Percentiles rank a stretch among this genome's conserved stretches.
Evolutionary conservation across 2,329 filamentous ascomycete genomes (phyloP).

Genomic region (Aschersonia sp.): DNA sequence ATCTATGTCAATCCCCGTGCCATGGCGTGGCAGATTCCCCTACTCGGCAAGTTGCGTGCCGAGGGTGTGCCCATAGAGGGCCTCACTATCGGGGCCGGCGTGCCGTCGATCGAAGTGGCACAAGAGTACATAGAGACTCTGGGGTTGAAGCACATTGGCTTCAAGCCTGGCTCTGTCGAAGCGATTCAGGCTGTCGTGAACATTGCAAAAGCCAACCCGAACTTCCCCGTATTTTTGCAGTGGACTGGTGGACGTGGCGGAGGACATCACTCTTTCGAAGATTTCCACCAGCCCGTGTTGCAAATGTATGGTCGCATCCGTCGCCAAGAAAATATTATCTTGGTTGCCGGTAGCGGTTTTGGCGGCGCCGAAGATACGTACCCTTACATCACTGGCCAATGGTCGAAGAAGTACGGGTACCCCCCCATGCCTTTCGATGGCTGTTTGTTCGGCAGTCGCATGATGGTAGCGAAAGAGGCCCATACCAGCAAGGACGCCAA

Average conservation of each 20-base stretch:
- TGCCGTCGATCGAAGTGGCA: conserved; percentile 84
- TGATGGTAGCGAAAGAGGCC: conserved; percentile 91
- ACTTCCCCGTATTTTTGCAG: conserved; percentile 83
- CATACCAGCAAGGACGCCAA: conserved; percentile 79
- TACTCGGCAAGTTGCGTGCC: conserved; percentile 64
- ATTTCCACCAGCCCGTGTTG: conserved; percentile 85
- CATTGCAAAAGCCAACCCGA: conserved; percentile 85
- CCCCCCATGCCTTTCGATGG: conserved; percentile 92
- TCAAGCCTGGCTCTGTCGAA: conserved; percentile 84
- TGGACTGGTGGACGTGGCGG: conserved; percentile 92
- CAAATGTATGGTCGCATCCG: conserved; percentile 85
- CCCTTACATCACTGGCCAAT: conserved; percentile 77
- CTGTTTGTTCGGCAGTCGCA: conserved; percentile 76
- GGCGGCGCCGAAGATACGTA: conserved; percentile 83
- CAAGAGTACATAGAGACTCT: conserved; percentile 90
- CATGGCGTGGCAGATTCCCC: conserved; percentile 85
- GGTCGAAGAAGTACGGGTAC: conserved; percentile 78
- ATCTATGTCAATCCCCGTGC: conserved; percentile 84
- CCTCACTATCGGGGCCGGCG: conserved; percentile 82
- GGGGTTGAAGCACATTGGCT: conserved; percentile 81
- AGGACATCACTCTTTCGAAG: conserved; percentile 88
- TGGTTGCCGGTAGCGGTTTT: conserved; percentile 85
- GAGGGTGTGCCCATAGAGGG: conserved; percentile 87
- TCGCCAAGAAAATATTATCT: conserved; percentile 71
- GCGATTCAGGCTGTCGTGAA: conserved; percentile 84